A percentile compares a stretch with the other conserved stretches of the same genome.
Conservation (phyloP, 352 stramenopile genomes). For the Phytophthora citricola region DNA sequence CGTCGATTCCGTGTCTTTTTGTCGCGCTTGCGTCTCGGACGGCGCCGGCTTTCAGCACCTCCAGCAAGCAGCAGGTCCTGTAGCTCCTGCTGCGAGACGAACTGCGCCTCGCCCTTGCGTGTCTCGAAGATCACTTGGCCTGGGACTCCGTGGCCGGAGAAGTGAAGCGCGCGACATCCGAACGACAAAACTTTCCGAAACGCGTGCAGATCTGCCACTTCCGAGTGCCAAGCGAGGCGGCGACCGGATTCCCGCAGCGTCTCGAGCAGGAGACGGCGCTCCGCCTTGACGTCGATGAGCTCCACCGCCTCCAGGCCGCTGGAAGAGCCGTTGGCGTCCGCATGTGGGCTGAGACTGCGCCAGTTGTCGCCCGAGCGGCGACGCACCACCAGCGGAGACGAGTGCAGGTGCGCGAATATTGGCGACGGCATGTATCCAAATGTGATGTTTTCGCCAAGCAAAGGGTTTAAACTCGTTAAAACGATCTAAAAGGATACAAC, state of each 20-base stretch:
- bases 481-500: too few species aligned
- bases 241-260: slow-evolving; percentile 73
- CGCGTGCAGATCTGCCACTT: slow-evolving; percentile 82
- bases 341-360: slow-evolving; percentile 57
- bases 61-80: slow-evolving; percentile 77
- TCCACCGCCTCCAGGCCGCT: slow-evolving; percentile 77
- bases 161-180: slow-evolving; percentile 81
- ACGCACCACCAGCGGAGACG: slow-evolving; percentile 81
- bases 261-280: slow-evolving; percentile 77
- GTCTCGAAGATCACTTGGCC: slow-evolving; percentile 88
- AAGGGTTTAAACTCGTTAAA: too few species aligned
- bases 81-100: slow-evolving; percentile 83
- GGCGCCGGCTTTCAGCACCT: slow-evolving; percentile 44
- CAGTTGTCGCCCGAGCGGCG: slow-evolving; percentile 64
- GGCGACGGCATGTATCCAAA: too few species aligned
- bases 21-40: slow-evolving; percentile 9
- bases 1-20: slow-evolving; percentile 10
- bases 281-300: slow-evolving; percentile 85
- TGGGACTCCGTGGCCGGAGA: slow-evolving; percentile 73
- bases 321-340: slow-evolving; percentile 13
- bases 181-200: slow-evolving; percentile 85
- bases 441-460: too few species aligned
- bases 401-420: slow-evolving; percentile 83
- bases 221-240: slow-evolving; percentile 75
- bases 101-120: slow-evolving; percentile 81